A percentile compares a stretch with the other conserved stretches of the same genome.
These are phyloP conservation scores for Ephemerocybe angulata DNA, from an alignment of 768 basidiomycete species.

Conservation along the genomic window DNA sequence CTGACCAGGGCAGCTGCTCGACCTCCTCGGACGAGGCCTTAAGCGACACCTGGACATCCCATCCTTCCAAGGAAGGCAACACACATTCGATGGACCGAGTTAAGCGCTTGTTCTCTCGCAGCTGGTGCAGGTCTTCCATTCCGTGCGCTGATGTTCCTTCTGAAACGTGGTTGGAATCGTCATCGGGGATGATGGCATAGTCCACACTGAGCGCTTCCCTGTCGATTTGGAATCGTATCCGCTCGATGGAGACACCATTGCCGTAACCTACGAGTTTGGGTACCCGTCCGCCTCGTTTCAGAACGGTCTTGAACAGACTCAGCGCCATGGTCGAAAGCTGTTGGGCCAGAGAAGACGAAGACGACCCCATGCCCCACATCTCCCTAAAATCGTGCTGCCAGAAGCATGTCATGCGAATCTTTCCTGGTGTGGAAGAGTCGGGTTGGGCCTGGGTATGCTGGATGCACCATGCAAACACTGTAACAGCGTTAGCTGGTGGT, in stretches of 20 bases:
- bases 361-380: conserved; percentile 75
- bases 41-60: conserved; percentile 80
- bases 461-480: conserved; percentile 93
- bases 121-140: conserved; percentile 59
- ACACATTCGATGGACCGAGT: conserved; percentile 77
- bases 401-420: conserved; percentile 79
- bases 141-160: conserved; percentile 35
- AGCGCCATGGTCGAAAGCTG: conserved; percentile 85
- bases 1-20: conserved; percentile 71
- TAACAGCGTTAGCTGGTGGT: conserved; percentile 11
- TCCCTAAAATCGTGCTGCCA: conserved; percentile 94
- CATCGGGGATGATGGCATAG: conserved; percentile 78
- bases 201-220: conserved; percentile 80
- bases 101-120: conserved; percentile 65
- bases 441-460: conserved; percentile 52
- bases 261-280: conserved; percentile 78
- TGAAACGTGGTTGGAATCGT: conserved; percentile 54
- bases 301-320: conserved; percentile 77
- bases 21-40: conserved; percentile 72
- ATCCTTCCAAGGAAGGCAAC: conserved; percentile 73
- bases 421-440: conserved; percentile 30
- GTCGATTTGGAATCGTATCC: conserved; percentile 74
- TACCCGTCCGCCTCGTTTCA: conserved; percentile 69
- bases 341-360: conserved; percentile 56
- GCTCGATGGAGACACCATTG: conserved; percentile 75